A percentile compares a stretch with the other conserved stretches of the same genome.
These are phyloP conservation scores for Plenodomus tracheiphilus DNA, from an alignment of 2,329 filamentous ascomycete genomes.

Conservation along the genomic window DNA sequence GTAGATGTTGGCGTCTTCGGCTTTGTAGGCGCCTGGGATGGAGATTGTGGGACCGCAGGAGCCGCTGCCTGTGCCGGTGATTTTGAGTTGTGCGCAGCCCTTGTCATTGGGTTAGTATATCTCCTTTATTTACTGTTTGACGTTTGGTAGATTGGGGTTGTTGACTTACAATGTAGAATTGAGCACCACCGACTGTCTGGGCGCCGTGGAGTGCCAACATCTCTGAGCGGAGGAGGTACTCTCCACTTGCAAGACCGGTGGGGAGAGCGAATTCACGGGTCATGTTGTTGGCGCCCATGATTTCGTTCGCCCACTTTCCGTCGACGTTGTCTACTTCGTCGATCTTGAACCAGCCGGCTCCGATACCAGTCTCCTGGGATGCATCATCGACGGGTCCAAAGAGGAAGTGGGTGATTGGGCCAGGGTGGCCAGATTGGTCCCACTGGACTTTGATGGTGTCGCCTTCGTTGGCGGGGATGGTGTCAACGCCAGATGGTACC, in stretches of 20 bases:
- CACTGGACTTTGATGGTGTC: conserved; percentile 41
- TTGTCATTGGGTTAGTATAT: conserved; percentile 24
- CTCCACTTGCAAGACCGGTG: conserved; percentile 44
- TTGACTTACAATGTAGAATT: conserved; percentile 50
- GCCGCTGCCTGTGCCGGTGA: conserved; percentile 45
- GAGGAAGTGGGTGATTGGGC: conserved; percentile 42
- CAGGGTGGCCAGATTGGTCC: conserved; percentile 39
- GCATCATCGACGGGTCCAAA: conserved; percentile 60
- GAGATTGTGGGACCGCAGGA: conserved; percentile 44
- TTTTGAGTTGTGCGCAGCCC: conserved; percentile 47
- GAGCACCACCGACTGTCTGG: conserved; percentile 39
- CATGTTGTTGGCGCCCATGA: conserved; percentile 45
- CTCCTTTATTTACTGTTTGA: neutral
- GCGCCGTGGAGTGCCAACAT: conserved; percentile 52
- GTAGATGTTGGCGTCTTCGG: conserved; percentile 38
- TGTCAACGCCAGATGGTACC: conserved; percentile 34
- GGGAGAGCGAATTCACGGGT: conserved; percentile 45
- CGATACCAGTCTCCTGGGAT: conserved; percentile 31
- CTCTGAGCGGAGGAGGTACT: conserved; percentile 49
- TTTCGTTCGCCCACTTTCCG: conserved; percentile 41
- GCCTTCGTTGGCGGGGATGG: conserved; percentile 30
- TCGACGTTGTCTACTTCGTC: conserved; percentile 33
- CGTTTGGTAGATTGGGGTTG: neutral
- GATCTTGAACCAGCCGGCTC: conserved; percentile 44
- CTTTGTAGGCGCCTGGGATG: conserved; percentile 47